phyloP scores from a whole-genome alignment of 169 alveolate genomes.

The Eimeria praecox region DNA sequence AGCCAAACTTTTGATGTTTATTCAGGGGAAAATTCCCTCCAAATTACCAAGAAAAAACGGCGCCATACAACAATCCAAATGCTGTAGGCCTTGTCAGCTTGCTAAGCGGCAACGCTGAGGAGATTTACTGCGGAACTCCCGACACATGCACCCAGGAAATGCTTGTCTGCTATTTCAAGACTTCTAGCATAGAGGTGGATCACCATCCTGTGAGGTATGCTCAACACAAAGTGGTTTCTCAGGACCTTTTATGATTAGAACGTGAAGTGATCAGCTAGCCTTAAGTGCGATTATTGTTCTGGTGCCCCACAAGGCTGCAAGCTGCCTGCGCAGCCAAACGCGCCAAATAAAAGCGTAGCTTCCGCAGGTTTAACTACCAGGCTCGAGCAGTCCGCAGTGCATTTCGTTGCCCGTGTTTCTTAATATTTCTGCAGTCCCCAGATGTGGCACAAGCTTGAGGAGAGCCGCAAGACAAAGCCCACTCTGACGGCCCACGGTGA shows the following conservation, averaged over 20 bases:
- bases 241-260: not conserved
- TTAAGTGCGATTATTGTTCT: not conserved
- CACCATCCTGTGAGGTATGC: conserved; percentile 9
- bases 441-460: conserved; percentile 55
- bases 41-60: not conserved
- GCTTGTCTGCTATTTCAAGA: conserved; percentile 20
- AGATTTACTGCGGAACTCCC: not conserved
- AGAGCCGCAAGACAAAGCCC: not conserved
- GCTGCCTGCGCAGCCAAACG: not conserved
- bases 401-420: not conserved
- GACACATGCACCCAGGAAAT: not conserved
- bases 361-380: too few species aligned
- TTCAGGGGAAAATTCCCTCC: not conserved
- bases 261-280: too few species aligned
- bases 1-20: not conserved
- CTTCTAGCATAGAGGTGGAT: not conserved
- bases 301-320: not conserved
- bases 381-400: not conserved
- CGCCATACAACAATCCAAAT: not conserved
- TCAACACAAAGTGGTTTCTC: not conserved
- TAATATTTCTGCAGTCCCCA: not conserved
- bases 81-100: conserved; percentile 50
- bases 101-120: not conserved
- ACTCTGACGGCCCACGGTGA: not conserved
- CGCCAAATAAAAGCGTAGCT: not conserved